Conservation (phyloP, 768 basidiomycete species). For the Ramaria sp. region DNA sequence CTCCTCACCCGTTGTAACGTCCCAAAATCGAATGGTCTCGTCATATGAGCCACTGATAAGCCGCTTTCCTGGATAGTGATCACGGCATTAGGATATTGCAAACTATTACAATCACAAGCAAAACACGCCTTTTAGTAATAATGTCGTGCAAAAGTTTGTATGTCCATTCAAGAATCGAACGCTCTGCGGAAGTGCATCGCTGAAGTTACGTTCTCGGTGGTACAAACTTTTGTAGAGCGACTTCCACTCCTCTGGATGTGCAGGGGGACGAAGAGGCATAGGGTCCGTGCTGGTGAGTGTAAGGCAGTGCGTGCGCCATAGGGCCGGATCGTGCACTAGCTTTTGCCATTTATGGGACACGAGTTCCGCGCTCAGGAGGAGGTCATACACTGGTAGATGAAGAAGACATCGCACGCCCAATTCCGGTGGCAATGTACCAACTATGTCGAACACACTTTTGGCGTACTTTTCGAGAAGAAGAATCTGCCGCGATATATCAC, state of each 20-base stretch:
- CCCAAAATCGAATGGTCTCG: conserved; percentile 90
- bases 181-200: conserved; percentile 60
- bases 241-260: conserved; percentile 50
- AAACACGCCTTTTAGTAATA: conserved; percentile 44
- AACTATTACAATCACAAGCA: not conserved
- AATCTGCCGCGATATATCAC: conserved; percentile 78
- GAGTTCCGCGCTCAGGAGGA: conserved; percentile 28
- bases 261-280: conserved; percentile 47
- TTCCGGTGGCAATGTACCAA: conserved; percentile 59
- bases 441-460: conserved; percentile 71
- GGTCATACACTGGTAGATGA: conserved; percentile 44
- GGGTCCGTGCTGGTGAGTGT: conserved; percentile 66
- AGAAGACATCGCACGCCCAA: conserved; percentile 55
- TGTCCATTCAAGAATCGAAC: conserved; percentile 75
- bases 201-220: conserved; percentile 79
- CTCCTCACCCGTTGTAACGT: conserved; percentile 53
- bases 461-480: conserved; percentile 76
- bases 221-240: conserved; percentile 72
- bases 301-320: conserved; percentile 73
- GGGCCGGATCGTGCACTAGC: conserved; percentile 46
- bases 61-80: conserved; percentile 39
- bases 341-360: conserved; percentile 35
- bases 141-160: conserved; percentile 78
- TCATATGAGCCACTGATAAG: conserved; percentile 88
- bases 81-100: not conserved